Percentiles rank a stretch among this genome's conserved stretches.
Conservation (phyloP, 305 asterid species). For the Striga hermonthica region DNA sequence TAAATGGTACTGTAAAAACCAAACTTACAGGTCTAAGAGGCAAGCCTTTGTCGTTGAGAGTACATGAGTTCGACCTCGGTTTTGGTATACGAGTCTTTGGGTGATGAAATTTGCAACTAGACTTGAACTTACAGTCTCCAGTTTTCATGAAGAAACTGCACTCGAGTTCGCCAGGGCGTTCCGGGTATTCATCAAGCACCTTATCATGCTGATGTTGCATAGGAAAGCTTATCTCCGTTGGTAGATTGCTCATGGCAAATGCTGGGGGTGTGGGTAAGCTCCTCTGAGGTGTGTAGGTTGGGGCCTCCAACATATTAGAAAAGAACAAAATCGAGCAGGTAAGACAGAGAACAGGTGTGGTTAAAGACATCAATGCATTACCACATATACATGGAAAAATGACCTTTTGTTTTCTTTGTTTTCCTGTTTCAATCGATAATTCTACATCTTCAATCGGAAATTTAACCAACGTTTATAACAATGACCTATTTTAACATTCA, state of each 20-base stretch:
- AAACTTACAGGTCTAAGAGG: conserved; percentile 94
- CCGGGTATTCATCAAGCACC: conserved; percentile 69
- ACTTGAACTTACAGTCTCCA: conserved; percentile 87
- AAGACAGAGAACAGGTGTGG: conserved; percentile 26
- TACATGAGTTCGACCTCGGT: conserved; percentile 36
- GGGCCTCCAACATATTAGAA: conserved; percentile 48
- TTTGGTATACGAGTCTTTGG: conserved; percentile 57
- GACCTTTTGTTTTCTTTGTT: background rate
- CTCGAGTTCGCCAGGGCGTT: conserved; percentile 88
- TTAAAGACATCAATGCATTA: background rate
- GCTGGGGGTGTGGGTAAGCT: conserved; percentile 90
- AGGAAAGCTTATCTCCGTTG: conserved; percentile 45
- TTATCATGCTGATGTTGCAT: conserved; percentile 46
- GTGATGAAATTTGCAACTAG: conserved; percentile 88
- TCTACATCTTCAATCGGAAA: too few relatives aligned
- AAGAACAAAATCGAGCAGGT: conserved; percentile 30
- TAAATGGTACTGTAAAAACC: background rate
- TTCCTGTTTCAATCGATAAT: background rate
- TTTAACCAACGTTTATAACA: background rate
- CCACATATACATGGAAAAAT: conserved; percentile 4
- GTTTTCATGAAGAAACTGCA: conserved; percentile 84
- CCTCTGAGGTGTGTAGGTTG: conserved; percentile 62
- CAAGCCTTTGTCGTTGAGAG: conserved; percentile 82
- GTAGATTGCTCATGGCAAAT: conserved; percentile 55
- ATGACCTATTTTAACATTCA: background rate